phyloP scores from a whole-genome alignment of 2,329 filamentous ascomycete species.

The Nothopassalora personata region DNA sequence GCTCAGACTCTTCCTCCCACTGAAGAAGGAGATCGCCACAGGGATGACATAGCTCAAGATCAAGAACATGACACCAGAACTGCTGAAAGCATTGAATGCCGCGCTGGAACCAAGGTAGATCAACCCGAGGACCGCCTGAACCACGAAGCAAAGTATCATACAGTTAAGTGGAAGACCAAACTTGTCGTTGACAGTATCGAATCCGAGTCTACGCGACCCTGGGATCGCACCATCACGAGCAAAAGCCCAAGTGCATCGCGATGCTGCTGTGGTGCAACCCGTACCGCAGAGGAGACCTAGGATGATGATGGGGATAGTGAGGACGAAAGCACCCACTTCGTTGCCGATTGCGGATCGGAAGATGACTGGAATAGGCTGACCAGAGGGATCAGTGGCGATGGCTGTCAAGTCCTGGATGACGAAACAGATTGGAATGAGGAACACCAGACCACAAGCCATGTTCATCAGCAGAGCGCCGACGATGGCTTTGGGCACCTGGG shows the following conservation, averaged over 20 bases:
- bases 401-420: constrained; percentile 59
- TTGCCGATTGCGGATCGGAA: constrained; percentile 58
- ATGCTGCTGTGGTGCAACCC: constrained; percentile 63
- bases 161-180: constrained; percentile 64
- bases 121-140: constrained; percentile 59
- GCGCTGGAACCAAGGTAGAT: constrained; percentile 65
- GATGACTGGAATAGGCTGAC: constrained; percentile 61
- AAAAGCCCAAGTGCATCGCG: constrained; percentile 64
- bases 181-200: constrained; percentile 57
- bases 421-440: constrained; percentile 64
- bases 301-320: constrained; percentile 61
- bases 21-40: constrained; percentile 58
- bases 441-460: constrained; percentile 60
- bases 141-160: constrained; percentile 65
- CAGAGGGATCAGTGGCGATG: constrained; percentile 47
- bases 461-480: constrained; percentile 60
- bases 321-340: constrained; percentile 51
- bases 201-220: constrained; percentile 47
- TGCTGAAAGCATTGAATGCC: constrained; percentile 64
- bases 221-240: constrained; percentile 66
- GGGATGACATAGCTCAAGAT: constrained; percentile 64
- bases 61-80: constrained; percentile 55
- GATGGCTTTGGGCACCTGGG: constrained; percentile 69
- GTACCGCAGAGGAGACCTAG: constrained; percentile 63
- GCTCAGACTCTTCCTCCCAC: constrained; percentile 55